Evolutionary conservation across 2,329 filamentous ascomycete species (phyloP).

Genomic region (Fusarium sublunatum): DNA sequence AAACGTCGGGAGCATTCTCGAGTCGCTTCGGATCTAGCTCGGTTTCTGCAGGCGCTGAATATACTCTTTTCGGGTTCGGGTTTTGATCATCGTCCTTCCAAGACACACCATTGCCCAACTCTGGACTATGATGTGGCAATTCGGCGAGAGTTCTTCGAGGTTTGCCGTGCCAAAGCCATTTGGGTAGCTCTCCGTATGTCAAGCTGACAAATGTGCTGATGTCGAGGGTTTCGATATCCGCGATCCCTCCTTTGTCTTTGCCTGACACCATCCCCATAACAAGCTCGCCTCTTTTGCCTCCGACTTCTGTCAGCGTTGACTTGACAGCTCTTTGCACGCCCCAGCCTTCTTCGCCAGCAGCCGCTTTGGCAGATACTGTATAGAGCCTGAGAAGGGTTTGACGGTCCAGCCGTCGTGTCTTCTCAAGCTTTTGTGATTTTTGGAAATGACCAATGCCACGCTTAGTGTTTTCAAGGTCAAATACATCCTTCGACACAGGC

Average conservation of each 20-base stretch:
- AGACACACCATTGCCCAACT: constrained; percentile 62
- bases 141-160: constrained; percentile 71
- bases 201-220: constrained; percentile 85
- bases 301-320: constrained; percentile 91
- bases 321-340: constrained; percentile 94
- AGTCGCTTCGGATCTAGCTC: constrained; percentile 58
- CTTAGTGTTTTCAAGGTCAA: constrained; percentile 85
- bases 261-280: constrained; percentile 94
- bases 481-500: constrained; percentile 89
- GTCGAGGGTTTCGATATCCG: constrained; percentile 91
- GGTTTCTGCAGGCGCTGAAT: constrained; percentile 64
- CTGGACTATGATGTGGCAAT: constrained; percentile 60
- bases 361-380: constrained; percentile 87
- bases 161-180: constrained; percentile 97
- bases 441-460: constrained; percentile 89
- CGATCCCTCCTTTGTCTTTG: constrained; percentile 87
- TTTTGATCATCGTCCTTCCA: constrained; percentile 62
- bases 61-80: constrained; percentile 61
- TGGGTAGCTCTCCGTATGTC: constrained; percentile 82
- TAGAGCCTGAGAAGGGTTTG: constrained; percentile 86
- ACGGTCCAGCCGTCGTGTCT: constrained; percentile 82
- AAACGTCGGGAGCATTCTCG: constrained; percentile 59
- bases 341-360: constrained; percentile 84
- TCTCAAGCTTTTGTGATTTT: constrained; percentile 83
- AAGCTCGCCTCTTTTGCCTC: constrained; percentile 93